These are phyloP conservation scores for Thermomyces lanuginosus DNA, from an alignment of 2,329 filamentous ascomycete genomes.

Conservation along the genomic window DNA sequence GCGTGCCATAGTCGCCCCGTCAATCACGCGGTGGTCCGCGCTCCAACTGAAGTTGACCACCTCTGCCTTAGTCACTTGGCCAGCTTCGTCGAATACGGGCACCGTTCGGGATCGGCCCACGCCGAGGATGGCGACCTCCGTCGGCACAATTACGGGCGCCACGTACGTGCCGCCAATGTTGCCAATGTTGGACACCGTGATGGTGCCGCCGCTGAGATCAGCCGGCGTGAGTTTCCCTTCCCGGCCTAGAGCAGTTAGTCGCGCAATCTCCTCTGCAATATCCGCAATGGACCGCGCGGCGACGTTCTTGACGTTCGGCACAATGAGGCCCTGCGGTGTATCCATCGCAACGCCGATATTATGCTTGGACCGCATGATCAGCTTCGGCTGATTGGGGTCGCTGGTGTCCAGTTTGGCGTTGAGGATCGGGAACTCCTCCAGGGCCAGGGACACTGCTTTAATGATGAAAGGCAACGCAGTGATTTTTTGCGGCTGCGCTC, in stretches of 20 bases:
- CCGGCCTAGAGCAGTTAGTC: slow-evolving; percentile 56
- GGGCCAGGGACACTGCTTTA: slow-evolving; percentile 78
- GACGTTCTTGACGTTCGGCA: slow-evolving; percentile 81
- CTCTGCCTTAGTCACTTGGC: slow-evolving; percentile 54
- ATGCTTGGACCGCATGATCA: slow-evolving; percentile 68
- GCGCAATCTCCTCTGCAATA: slow-evolving; percentile 58
- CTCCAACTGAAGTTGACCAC: slow-evolving; percentile 91
- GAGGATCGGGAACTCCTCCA: slow-evolving; percentile 67
- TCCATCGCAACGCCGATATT: slow-evolving; percentile 96
- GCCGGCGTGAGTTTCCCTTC: slow-evolving; percentile 56
- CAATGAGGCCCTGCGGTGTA: slow-evolving; percentile 70
- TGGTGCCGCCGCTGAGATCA: slow-evolving; percentile 74
- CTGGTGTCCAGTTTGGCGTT: slow-evolving; percentile 65
- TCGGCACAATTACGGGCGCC: slow-evolving; percentile 75
- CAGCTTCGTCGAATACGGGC: slow-evolving; percentile 52
- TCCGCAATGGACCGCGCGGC: slow-evolving; percentile 57
- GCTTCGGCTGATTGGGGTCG: slow-evolving; percentile 48
- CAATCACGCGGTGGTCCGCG: slow-evolving; percentile 83
- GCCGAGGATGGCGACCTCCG: slow-evolving; percentile 81
- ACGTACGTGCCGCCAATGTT: slow-evolving; percentile 88
- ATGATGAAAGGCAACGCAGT: slow-evolving; percentile 90
- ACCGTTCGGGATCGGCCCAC: slow-evolving; percentile 66
- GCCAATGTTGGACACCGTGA: slow-evolving; percentile 93
- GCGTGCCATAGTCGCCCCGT: slow-evolving; percentile 85
- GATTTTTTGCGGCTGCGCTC: slow-evolving; percentile 43